phyloP scores from a whole-genome alignment of 2,329 filamentous ascomycete species.

The Epichloe sibirici region DNA sequence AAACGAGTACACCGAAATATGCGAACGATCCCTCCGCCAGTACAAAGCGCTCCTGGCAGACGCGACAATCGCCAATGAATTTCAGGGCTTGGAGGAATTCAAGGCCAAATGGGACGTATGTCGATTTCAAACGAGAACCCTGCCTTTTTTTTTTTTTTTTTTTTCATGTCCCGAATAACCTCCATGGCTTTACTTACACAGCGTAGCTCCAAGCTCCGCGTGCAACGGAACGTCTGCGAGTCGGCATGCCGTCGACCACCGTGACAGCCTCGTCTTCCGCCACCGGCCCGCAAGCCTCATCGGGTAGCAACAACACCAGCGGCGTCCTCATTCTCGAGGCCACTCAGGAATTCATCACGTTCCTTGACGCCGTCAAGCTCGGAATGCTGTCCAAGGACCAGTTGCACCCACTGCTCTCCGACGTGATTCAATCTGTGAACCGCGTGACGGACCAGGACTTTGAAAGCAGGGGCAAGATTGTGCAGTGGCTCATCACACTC shows the following conservation, averaged over 20 bases:
- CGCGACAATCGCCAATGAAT: constrained; percentile 79
- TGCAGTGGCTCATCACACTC: constrained; percentile 93
- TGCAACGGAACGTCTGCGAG: constrained; percentile 82
- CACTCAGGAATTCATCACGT: constrained; percentile 97
- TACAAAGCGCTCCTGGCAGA: constrained; percentile 91
- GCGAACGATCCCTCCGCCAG: constrained; percentile 84
- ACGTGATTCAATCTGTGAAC: constrained; percentile 94
- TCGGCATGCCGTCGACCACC: constrained; percentile 83
- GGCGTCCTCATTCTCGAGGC: constrained; percentile 71
- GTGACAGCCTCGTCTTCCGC: constrained; percentile 41
- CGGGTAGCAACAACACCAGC: constrained; percentile 35
- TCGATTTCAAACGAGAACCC: not conserved
- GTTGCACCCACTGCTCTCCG: constrained; percentile 85
- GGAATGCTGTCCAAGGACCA: constrained; percentile 91
- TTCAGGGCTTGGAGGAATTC: constrained; percentile 80
- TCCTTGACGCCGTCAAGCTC: constrained; percentile 86
- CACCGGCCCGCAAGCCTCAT: constrained; percentile 29
- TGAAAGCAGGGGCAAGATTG: constrained; percentile 90
- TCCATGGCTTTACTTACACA: constrained; percentile 5
- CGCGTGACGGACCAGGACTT: constrained; percentile 94
- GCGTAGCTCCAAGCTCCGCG: constrained; percentile 80
- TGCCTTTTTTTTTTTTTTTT: not conserved
- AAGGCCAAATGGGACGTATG: constrained; percentile 83
- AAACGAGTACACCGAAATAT: constrained; percentile 90
- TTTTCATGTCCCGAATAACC: not conserved